Evolutionary conservation across 345 rosid species (phyloP).

Genomic region (Salix arbutifolia): DNA sequence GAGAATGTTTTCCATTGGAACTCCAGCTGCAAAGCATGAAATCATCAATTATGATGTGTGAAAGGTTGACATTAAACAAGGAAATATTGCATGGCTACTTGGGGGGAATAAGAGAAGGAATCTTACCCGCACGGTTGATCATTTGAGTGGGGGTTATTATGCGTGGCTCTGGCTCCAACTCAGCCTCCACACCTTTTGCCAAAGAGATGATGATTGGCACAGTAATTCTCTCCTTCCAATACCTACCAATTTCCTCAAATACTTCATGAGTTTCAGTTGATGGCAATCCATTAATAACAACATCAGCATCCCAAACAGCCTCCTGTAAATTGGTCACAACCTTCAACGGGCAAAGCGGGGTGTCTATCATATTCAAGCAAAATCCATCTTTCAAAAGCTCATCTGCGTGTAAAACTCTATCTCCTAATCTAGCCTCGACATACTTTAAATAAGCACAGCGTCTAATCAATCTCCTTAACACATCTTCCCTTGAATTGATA

Average conservation of each 20-base stretch:
- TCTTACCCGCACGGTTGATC: slow-evolving; percentile 85
- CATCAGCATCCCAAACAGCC: slow-evolving; percentile 99
- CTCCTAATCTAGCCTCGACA: slow-evolving; percentile 93
- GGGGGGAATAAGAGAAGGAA: neutral
- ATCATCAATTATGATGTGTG: neutral
- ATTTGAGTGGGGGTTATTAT: slow-evolving; percentile 91
- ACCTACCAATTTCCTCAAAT: slow-evolving; percentile 78
- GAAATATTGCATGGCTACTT: neutral
- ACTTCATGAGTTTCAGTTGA: slow-evolving; percentile 79
- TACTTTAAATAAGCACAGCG: slow-evolving; percentile 94
- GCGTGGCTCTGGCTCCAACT: slow-evolving; percentile 68
- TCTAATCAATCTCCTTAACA: slow-evolving; percentile 83
- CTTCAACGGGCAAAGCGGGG: slow-evolving; percentile 86
- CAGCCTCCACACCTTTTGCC: slow-evolving; percentile 93
- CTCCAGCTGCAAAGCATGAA: slow-evolving; percentile 57
- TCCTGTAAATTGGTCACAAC: slow-evolving; percentile 95
- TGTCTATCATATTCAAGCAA: slow-evolving; percentile 93
- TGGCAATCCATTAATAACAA: slow-evolving; percentile 91
- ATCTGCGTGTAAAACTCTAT: slow-evolving; percentile 73
- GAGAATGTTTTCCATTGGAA: slow-evolving; percentile 67
- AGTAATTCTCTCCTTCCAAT: slow-evolving; percentile 88
- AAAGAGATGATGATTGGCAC: slow-evolving; percentile 74
- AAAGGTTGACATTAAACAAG: neutral
- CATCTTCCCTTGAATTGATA: slow-evolving; percentile 89
- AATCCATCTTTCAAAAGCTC: slow-evolving; percentile 96